A percentile compares a stretch with the other conserved stretches of the same genome.
These are phyloP conservation scores for Sugiyamaella floridensis DNA, from an alignment of 805 yeast genomes.

Conservation along the genomic window DNA sequence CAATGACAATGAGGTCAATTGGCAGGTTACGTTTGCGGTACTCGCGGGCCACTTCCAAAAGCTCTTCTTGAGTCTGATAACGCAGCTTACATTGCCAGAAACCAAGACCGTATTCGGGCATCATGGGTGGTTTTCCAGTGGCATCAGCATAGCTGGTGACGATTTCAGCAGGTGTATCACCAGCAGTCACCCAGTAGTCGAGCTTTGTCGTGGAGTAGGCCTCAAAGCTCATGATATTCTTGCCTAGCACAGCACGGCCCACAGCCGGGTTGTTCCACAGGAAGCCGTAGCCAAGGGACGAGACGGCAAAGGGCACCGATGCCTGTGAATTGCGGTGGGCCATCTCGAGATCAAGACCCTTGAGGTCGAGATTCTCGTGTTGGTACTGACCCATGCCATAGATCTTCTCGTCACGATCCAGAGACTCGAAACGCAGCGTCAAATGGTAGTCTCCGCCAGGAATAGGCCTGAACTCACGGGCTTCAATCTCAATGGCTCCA, in stretches of 20 bases:
- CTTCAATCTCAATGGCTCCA: slow-evolving; percentile 15
- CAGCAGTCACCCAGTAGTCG: slow-evolving; percentile 19
- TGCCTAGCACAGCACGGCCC: slow-evolving; percentile 19
- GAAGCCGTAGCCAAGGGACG: slow-evolving; percentile 16
- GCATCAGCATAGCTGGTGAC: slow-evolving; percentile 14
- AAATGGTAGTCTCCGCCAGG: slow-evolving; percentile 12
- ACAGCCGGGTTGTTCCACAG: slow-evolving; percentile 19
- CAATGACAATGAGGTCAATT: slow-evolving; percentile 16
- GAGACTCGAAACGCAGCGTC: slow-evolving; percentile 13
- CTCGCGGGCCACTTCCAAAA: slow-evolving; percentile 15
- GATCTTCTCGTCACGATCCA: slow-evolving; percentile 15
- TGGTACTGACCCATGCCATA: slow-evolving; percentile 21
- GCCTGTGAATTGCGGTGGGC: slow-evolving; percentile 20
- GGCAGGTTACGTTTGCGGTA: slow-evolving; percentile 15
- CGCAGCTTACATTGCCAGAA: slow-evolving; percentile 20
- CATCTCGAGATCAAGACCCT: slow-evolving; percentile 16
- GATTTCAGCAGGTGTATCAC: slow-evolving; percentile 17
- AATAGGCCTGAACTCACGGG: slow-evolving; percentile 16
- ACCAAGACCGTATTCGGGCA: slow-evolving; percentile 17
- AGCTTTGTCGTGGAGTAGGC: slow-evolving; percentile 13
- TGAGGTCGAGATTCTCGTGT: slow-evolving; percentile 16
- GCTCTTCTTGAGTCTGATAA: slow-evolving; percentile 19
- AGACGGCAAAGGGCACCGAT: slow-evolving; percentile 18
- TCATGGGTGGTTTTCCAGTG: slow-evolving; percentile 19
- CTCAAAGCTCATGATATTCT: slow-evolving; percentile 16